Evolutionary conservation across 345 rosid genomes (phyloP), one percentile per base, ranked within the genome.

Genomic region (Moricandia moricandioides): DNA sequence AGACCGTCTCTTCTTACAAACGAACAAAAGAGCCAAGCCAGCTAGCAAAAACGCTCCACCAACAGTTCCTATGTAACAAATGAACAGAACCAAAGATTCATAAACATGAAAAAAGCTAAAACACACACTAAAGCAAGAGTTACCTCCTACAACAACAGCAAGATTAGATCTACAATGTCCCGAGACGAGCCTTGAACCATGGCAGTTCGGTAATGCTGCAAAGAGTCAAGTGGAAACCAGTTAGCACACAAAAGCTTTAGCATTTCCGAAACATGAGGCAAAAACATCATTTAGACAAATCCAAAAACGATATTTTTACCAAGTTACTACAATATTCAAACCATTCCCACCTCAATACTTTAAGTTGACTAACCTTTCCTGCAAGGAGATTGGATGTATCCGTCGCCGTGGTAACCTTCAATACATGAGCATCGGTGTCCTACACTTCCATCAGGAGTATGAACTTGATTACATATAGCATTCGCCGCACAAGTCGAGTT

Each of bases 101-200:
- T 35, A 6, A 67, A 8, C 8, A 45, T 11, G 16, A 70, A 64
- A 17, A 71, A 56, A 30, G 58, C 12, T 16, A 8, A 8, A 56
- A 39, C 14, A 47, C 17, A 47, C 72, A 57, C 34, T 75, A 29
- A 24, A 43, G 54, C 3, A 33, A 31, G 18, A 18, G 7, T 71
- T 82, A 93, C 98, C 98, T 89, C 91, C 97, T 73, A 89, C 69
- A 60, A 91, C 80, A 69, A 81, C 78, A 65, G 70, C 85, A 8
- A 87, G 64, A 66, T 37, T 67, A 60, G 83, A 58, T 78, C 83
- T 75, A 54, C 97, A 88, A 39, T 29, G 59, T 56, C 87, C 81
- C 70, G 67, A 57, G 13, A 83, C 4, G 27, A 79, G 87, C 59
- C n/a, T 80, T 4, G 83, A 78, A 67, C 86, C 69, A 64, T 10